Percentiles rank a stretch among this genome's conserved stretches.
These are phyloP conservation scores for Hypocrella siamensis DNA, from an alignment of 2,329 filamentous ascomycete species.

Conservation along the genomic window DNA sequence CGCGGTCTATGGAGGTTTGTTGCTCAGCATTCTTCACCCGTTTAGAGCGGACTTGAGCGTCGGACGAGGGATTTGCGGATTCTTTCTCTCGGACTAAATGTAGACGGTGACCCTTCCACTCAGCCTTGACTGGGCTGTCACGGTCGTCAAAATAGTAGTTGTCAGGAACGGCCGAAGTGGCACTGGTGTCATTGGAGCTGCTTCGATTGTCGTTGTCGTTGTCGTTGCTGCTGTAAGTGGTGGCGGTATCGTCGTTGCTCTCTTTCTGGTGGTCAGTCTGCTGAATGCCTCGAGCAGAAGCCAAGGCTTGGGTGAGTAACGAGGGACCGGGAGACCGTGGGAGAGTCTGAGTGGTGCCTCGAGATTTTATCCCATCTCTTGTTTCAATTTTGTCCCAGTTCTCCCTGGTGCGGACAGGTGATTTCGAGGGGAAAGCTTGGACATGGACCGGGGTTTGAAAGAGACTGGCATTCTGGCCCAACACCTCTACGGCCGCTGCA, in stretches of 20 bases:
- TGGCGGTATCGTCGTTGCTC: background rate
- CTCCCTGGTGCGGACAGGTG: conserved; percentile 2
- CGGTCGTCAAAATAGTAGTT: background rate
- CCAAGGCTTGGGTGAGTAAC: conserved; percentile 40
- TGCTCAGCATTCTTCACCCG: conserved; percentile 4
- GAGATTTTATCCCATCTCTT: conserved; percentile 27
- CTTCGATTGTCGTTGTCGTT: background rate
- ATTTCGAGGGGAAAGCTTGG: conserved; percentile 1
- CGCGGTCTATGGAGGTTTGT: conserved; percentile 2
- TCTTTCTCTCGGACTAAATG: conserved; percentile 1
- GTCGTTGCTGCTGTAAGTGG: conserved; percentile 1
- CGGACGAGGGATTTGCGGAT: background rate
- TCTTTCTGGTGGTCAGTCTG: conserved; percentile 5
- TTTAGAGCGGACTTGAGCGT: conserved; percentile 2
- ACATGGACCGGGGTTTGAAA: conserved; percentile 1
- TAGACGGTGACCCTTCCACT: background rate
- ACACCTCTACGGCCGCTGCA: conserved; percentile 5
- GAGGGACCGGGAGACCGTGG: conserved; percentile 30
- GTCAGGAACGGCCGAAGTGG: background rate
- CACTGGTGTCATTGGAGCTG: background rate
- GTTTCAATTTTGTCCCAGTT: conserved; percentile 1
- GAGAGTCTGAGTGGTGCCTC: conserved; percentile 20
- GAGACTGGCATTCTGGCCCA: conserved; percentile 5
- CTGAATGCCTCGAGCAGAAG: conserved; percentile 39
- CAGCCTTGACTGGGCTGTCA: background rate